Evolutionary conservation across 768 basidiomycete species (phyloP).

Genomic region (Infundibulicybe gibba): DNA sequence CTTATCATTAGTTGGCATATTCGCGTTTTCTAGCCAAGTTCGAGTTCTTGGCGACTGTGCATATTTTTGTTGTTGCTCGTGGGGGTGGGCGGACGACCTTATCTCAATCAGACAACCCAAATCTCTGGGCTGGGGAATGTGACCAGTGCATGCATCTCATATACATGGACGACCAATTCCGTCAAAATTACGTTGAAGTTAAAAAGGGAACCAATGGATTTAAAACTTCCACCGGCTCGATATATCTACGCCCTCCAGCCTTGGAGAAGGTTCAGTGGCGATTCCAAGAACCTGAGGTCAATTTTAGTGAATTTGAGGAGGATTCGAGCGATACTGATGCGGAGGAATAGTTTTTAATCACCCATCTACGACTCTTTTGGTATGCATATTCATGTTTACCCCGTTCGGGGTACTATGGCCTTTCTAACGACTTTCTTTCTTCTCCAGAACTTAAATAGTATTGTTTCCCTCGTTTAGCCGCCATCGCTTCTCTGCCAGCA

Average conservation of each 20-base stretch:
- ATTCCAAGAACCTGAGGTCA: constrained; percentile 16
- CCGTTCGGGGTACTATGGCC: too few relatives aligned
- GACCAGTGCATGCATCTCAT: constrained; percentile 30
- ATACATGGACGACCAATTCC: constrained; percentile 27
- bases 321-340: constrained; percentile 11
- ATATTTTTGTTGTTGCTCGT: constrained; percentile 23
- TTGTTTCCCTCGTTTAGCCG: too few relatives aligned
- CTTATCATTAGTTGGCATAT: constrained; percentile 26
- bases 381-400: too few relatives aligned
- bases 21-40: constrained; percentile 19
- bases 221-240: constrained; percentile 2
- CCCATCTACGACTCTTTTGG: not conserved
- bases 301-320: constrained; percentile 9
- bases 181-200: constrained; percentile 21
- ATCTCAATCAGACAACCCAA: constrained; percentile 13
- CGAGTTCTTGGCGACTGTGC: constrained; percentile 22
- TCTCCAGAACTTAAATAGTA: too few relatives aligned
- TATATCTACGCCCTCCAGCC: constrained; percentile 22
- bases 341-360: not conserved
- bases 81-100: constrained; percentile 13
- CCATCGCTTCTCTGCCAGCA: too few relatives aligned
- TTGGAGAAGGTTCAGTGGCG: constrained; percentile 26
- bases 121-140: constrained; percentile 35
- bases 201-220: constrained; percentile 18
- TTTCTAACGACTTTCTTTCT: too few relatives aligned